These are phyloP conservation scores for Pseudopithomyces chartarum DNA, from an alignment of 2,329 filamentous ascomycete species.

Conservation along the genomic window DNA sequence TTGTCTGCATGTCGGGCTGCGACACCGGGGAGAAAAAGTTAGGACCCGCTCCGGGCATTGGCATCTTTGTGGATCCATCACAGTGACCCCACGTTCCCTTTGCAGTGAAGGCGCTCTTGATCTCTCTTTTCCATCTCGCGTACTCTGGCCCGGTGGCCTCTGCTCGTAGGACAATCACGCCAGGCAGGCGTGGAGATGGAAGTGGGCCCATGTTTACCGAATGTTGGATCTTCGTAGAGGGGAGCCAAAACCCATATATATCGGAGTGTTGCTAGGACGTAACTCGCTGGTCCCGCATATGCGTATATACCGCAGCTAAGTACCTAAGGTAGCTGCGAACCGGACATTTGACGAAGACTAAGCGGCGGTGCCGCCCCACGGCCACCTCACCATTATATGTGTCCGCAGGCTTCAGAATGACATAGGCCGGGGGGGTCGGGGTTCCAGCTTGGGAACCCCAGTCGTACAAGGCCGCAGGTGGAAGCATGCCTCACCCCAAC, in stretches of 20 bases:
- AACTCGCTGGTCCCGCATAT: slow-evolving; percentile 2
- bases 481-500: slow-evolving; percentile 6
- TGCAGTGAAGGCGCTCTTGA: slow-evolving; percentile 36
- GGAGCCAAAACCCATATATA: not conserved
- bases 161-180: slow-evolving; percentile 29
- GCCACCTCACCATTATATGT: slow-evolving; percentile 18
- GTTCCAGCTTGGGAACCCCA: slow-evolving; percentile 23
- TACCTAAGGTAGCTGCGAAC: slow-evolving; percentile 6
- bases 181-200: slow-evolving; percentile 36
- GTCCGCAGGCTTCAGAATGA: slow-evolving; percentile 14
- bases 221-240: not conserved
- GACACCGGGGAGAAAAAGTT: slow-evolving; percentile 23
- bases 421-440: slow-evolving; percentile 19
- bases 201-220: slow-evolving; percentile 19
- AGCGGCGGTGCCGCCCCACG: slow-evolving; percentile 12
- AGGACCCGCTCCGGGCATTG: slow-evolving; percentile 37
- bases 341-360: slow-evolving; percentile 21
- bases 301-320: slow-evolving; percentile 2
- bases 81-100: slow-evolving; percentile 42
- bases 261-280: not conserved
- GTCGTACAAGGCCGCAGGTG: slow-evolving; percentile 9
- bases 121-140: slow-evolving; percentile 36
- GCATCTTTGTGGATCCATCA: slow-evolving; percentile 37
- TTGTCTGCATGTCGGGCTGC: slow-evolving; percentile 31
- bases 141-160: slow-evolving; percentile 38